Evolutionary conservation across 768 basidiomycete genomes (phyloP).

Genomic region (Psilocybe tampanensis): DNA sequence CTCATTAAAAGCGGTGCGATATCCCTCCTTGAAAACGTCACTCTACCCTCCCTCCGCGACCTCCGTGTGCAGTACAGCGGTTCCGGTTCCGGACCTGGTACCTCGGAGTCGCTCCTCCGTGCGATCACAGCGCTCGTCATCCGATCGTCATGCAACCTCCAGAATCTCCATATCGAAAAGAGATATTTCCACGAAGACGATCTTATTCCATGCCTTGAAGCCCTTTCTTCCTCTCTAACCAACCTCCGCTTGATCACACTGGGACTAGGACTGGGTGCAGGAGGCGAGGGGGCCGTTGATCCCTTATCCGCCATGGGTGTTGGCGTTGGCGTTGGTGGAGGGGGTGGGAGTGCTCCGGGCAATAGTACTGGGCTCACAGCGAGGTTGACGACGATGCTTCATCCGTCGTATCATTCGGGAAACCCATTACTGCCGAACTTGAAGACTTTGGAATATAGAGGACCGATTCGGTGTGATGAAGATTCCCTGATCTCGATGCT

Average conservation of each 20-base stretch:
- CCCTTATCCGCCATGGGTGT: too few relatives aligned
- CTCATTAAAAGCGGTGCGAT: constrained; percentile 24
- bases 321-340: not conserved
- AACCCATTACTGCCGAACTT: constrained; percentile 15
- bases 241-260: constrained; percentile 10
- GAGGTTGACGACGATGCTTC: constrained; percentile 9
- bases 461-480: constrained; percentile 8
- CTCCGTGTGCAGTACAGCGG: constrained; percentile 20
- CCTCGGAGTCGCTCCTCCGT: constrained; percentile 10
- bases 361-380: constrained; percentile 16
- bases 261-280: too few relatives aligned
- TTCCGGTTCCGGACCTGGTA: too few relatives aligned
- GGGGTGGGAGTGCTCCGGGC: too few relatives aligned
- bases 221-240: constrained; percentile 12
- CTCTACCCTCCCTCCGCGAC: constrained; percentile 20
- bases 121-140: constrained; percentile 16
- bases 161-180: constrained; percentile 15
- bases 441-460: constrained; percentile 11
- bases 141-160: constrained; percentile 18
- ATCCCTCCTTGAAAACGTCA: constrained; percentile 18
- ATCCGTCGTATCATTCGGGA: constrained; percentile 5
- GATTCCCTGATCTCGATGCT: constrained; percentile 6
- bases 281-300: too few relatives aligned
- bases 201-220: constrained; percentile 17
- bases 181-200: constrained; percentile 12